phyloP scores from a whole-genome alignment of 805 yeast species.

The Danielia oregonensis region DNA sequence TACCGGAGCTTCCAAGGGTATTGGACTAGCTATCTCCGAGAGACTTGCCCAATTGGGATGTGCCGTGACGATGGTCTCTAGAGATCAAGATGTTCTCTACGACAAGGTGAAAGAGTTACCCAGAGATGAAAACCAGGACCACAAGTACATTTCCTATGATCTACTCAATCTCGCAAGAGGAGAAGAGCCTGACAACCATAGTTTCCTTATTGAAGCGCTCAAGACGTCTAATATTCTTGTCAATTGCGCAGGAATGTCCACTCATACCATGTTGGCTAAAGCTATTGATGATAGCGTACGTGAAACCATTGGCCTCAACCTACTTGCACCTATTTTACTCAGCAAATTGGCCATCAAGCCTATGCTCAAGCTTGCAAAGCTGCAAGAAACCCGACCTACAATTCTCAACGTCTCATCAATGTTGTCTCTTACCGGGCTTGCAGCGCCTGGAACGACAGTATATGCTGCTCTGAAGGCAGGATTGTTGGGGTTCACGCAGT shows the following conservation, averaged over 20 bases:
- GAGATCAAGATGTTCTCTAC: constrained; percentile 38
- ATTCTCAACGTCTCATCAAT: constrained; percentile 69
- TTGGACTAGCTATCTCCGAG: constrained; percentile 57
- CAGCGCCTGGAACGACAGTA: constrained; percentile 54
- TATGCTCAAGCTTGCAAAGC: constrained; percentile 39
- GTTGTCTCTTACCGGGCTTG: constrained; percentile 39
- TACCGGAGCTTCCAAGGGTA: constrained; percentile 70
- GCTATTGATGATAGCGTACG: constrained; percentile 41
- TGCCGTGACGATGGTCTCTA: constrained; percentile 47
- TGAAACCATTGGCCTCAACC: constrained; percentile 49
- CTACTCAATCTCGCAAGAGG: constrained; percentile 4
- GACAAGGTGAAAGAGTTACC: constrained; percentile 17
- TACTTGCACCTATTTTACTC: constrained; percentile 58
- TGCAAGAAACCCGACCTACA: constrained; percentile 20
- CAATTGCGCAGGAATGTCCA: constrained; percentile 68
- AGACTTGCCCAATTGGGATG: constrained; percentile 50
- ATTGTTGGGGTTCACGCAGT: constrained; percentile 54
- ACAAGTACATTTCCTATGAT: constrained; percentile 5
- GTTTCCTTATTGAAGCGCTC: constrained; percentile 2
- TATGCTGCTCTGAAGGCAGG: constrained; percentile 75
- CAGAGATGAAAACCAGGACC: not conserved
- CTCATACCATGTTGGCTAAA: constrained; percentile 45
- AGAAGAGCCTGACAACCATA: not conserved
- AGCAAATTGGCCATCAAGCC: constrained; percentile 49
- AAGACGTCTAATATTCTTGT: constrained; percentile 43